These are phyloP conservation scores for Pisolithus tinctorius DNA, from an alignment of 768 basidiomycete genomes.

Conservation along the genomic window DNA sequence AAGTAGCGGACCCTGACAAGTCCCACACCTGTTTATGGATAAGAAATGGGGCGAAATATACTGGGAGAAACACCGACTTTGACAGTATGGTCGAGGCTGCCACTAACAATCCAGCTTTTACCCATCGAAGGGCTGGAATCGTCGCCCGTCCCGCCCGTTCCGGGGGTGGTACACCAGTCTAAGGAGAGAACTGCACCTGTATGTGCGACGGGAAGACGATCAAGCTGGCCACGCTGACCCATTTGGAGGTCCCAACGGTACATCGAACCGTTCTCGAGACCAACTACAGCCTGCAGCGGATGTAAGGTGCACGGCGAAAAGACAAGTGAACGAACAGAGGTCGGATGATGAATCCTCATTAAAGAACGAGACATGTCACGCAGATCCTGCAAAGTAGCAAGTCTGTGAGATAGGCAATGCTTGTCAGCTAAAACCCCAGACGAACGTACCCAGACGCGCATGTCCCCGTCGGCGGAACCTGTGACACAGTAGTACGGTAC, in stretches of 20 bases:
- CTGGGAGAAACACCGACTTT: slow-evolving; percentile 40
- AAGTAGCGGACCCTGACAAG: slow-evolving; percentile 32
- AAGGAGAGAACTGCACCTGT: slow-evolving; percentile 62
- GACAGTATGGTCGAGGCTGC: slow-evolving; percentile 71
- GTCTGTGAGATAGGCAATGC: not conserved
- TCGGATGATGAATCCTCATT: slow-evolving; percentile 65
- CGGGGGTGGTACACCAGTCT: slow-evolving; percentile 54
- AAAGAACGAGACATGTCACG: slow-evolving; percentile 63
- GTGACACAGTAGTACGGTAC: slow-evolving; percentile 70
- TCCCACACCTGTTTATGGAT: slow-evolving; percentile 59
- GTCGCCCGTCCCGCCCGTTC: slow-evolving; percentile 12
- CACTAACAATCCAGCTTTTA: slow-evolving; percentile 72
- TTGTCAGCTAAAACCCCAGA: not conserved
- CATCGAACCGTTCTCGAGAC: slow-evolving; percentile 64
- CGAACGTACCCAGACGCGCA: slow-evolving; percentile 68
- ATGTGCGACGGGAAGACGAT: slow-evolving; percentile 70
- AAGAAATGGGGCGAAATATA: not conserved
- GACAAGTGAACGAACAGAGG: slow-evolving; percentile 58
- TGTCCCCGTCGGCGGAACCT: slow-evolving; percentile 73
- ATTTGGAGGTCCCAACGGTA: slow-evolving; percentile 77
- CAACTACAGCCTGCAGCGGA: slow-evolving; percentile 63
- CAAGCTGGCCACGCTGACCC: slow-evolving; percentile 68
- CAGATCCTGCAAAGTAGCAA: slow-evolving; percentile 46
- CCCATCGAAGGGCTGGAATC: slow-evolving; percentile 10
- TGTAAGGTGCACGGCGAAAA: slow-evolving; percentile 63